Percentiles rank a stretch among this genome's conserved stretches.
These are phyloP conservation scores for Apophysomyces sp. DNA, from an alignment of 371 early-diverging fungal genomes.

Conservation along the genomic window DNA sequence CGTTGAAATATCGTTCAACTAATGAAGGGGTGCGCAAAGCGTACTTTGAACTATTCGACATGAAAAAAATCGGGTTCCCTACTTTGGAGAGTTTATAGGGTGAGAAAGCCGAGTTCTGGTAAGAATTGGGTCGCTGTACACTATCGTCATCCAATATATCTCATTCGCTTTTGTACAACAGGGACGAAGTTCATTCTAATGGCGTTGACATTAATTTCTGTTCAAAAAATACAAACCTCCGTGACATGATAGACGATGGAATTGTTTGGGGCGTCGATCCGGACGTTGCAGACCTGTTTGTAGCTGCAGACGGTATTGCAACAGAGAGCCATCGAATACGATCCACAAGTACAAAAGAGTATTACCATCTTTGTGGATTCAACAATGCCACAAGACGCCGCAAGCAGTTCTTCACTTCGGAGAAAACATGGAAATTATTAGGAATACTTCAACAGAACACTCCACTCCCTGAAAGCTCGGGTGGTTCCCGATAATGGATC, in stretches of 20 bases:
- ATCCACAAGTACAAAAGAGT: background rate
- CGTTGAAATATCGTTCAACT: background rate
- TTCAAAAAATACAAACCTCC: background rate
- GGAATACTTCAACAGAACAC: too few species aligned
- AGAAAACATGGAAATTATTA: too few species aligned
- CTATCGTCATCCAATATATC: background rate
- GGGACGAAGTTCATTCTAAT: background rate
- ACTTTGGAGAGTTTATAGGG: background rate
- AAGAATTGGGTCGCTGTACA: background rate
- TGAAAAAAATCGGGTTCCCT: constrained; percentile 4
- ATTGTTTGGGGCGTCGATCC: background rate
- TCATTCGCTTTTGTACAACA: background rate
- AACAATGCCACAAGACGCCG: background rate
- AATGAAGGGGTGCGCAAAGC: background rate
- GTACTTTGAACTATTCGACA: constrained; percentile 3
- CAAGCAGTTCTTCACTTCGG: background rate
- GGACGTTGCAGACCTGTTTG: background rate
- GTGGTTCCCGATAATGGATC: too few species aligned
- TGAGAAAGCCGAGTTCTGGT: background rate
- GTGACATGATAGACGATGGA: background rate
- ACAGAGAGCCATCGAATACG: background rate
- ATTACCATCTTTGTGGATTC: background rate
- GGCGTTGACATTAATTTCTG: background rate
- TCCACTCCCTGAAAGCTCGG: too few species aligned
- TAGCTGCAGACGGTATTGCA: background rate